Conservation (phyloP, 2,329 filamentous ascomycete species). For the Xylaria multiplex region DNA sequence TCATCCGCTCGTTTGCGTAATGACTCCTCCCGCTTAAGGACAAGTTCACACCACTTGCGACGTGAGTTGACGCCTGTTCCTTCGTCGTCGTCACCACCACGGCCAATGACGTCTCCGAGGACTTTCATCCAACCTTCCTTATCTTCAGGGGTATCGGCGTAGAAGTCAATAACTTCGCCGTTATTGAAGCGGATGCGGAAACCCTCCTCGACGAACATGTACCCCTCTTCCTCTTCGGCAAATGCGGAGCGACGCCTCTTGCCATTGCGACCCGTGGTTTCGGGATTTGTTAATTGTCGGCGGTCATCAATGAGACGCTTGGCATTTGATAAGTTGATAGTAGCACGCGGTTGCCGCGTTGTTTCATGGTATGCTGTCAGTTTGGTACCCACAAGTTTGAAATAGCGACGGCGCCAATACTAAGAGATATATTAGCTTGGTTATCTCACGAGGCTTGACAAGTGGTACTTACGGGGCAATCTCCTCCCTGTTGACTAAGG, state of each 20-base stretch:
- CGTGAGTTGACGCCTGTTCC: constrained; percentile 56
- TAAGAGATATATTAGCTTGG: constrained; percentile 58
- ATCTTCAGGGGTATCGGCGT: constrained; percentile 85
- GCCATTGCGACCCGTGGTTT: constrained; percentile 79
- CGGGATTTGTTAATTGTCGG: constrained; percentile 81
- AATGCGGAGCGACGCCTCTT: constrained; percentile 92
- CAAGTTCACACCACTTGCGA: constrained; percentile 74
- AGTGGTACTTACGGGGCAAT: constrained; percentile 83
- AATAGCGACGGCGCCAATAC: constrained; percentile 98
- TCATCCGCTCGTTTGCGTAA: constrained; percentile 65
- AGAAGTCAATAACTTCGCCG: constrained; percentile 98
- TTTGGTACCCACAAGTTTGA: constrained; percentile 90
- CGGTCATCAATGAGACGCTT: constrained; percentile 94
- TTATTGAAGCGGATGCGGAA: constrained; percentile 99
- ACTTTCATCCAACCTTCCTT: constrained; percentile 97
- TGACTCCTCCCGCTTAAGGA: constrained; percentile 71
- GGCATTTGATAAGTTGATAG: constrained; percentile 94
- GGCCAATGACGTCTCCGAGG: constrained; percentile 75
- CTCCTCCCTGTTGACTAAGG: constrained; percentile 95
- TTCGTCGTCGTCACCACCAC: constrained; percentile 62
- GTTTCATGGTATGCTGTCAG: constrained; percentile 96
- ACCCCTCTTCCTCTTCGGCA: constrained; percentile 97
- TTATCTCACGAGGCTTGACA: constrained; percentile 5
- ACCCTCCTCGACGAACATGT: constrained; percentile 99
- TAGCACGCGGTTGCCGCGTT: constrained; percentile 92